Percentiles rank a stretch among this genome's conserved stretches.
Evolutionary conservation across 495 filamentous ascomycete species (phyloP).

Genomic region (Sordaria brevicollis): DNA sequence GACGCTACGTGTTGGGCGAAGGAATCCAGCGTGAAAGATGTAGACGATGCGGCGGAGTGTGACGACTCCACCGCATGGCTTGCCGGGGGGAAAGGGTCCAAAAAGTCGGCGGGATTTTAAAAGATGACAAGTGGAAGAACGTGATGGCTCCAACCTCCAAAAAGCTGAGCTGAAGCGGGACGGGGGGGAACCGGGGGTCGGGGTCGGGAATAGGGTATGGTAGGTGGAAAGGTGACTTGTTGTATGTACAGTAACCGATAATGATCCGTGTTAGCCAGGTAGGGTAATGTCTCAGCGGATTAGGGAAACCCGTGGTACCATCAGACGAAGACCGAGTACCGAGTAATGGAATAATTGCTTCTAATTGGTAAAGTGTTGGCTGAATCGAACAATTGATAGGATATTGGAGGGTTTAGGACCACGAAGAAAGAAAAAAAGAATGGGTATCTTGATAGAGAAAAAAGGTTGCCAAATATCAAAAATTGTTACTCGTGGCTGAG

Average conservation of each 20-base stretch:
- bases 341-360: neutral
- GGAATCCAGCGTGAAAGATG: constrained; percentile 35
- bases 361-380: neutral
- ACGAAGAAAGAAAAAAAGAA: neutral
- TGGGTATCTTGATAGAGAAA: neutral
- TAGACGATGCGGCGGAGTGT: constrained; percentile 21
- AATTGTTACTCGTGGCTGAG: neutral
- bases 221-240: neutral
- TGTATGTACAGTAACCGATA: neutral
- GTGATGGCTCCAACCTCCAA: neutral
- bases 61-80: constrained; percentile 29
- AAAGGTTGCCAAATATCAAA: neutral
- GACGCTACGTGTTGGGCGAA: constrained; percentile 19
- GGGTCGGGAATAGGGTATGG: too few relatives aligned
- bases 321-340: too few relatives aligned
- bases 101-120: neutral
- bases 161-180: neutral
- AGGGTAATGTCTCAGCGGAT: neutral
- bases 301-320: neutral
- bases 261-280: neutral
- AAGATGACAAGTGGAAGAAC: neutral
- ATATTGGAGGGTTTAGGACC: neutral
- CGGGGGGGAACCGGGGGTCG: neutral
- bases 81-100: neutral
- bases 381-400: neutral